A percentile compares a stretch with the other conserved stretches of the same genome.
Evolutionary conservation across 2,329 filamentous ascomycete genomes (phyloP).

Genomic region (Cytospora paraplurivora): DNA sequence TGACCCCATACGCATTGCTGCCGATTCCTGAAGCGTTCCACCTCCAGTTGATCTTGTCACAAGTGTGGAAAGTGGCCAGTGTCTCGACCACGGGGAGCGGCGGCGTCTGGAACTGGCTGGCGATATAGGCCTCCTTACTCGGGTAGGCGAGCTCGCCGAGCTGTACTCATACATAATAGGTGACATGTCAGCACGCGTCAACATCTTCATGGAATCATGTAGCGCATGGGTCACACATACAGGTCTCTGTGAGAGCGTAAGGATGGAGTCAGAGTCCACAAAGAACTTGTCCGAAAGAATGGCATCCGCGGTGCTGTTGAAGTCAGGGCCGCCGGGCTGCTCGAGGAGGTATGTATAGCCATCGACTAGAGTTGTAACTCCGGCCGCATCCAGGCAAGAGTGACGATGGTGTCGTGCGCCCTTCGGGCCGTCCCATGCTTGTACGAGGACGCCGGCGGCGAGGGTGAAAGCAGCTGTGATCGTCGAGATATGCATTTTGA

Average conservation of each 20-base stretch:
- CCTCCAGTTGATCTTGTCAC: constrained; percentile 27
- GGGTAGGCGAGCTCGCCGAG: constrained; percentile 27
- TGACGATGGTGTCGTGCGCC: background rate
- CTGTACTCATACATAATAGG: background rate
- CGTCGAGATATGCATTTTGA: constrained; percentile 8
- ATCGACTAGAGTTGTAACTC: constrained; percentile 13
- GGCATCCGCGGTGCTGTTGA: constrained; percentile 25
- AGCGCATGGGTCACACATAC: background rate
- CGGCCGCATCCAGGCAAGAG: constrained; percentile 4
- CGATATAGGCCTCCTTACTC: constrained; percentile 25
- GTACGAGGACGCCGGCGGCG: constrained; percentile 1
- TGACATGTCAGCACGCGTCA: background rate
- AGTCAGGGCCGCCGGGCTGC: constrained; percentile 18
- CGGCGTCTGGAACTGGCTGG: constrained; percentile 25
- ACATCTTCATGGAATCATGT: background rate
- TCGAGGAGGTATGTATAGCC: constrained; percentile 28
- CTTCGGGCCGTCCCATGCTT: background rate
- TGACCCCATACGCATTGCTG: constrained; percentile 20
- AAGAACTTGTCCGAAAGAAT: constrained; percentile 21
- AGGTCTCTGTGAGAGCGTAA: constrained; percentile 21
- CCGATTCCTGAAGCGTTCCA: constrained; percentile 27
- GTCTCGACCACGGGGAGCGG: constrained; percentile 21
- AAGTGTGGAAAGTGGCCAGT: constrained; percentile 19
- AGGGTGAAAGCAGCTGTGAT: constrained; percentile 1
- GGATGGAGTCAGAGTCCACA: constrained; percentile 26